Conservation (phyloP, 139 green algal genomes). For the Pleodorina starrii region DNA sequence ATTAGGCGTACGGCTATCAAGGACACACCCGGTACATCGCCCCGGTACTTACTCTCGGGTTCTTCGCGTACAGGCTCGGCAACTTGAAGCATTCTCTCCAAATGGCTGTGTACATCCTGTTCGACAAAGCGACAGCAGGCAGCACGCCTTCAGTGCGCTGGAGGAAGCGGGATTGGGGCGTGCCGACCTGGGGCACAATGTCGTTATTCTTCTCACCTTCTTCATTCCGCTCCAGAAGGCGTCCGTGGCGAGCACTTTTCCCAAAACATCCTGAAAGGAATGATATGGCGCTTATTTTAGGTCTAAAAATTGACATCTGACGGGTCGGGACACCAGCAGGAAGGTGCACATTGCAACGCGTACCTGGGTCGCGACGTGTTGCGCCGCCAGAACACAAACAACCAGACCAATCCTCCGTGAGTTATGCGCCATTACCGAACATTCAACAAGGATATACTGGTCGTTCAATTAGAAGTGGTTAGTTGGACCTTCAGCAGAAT, state of each 20-base stretch:
- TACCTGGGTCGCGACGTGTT: neutral
- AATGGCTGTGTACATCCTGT: neutral
- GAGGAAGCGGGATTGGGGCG: neutral
- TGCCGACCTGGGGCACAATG: neutral
- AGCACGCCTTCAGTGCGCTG: neutral
- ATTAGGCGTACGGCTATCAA: neutral
- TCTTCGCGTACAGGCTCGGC: neutral
- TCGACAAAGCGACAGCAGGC: neutral
- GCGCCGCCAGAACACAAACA: neutral
- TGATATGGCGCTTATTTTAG: no score
- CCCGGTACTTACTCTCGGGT: neutral
- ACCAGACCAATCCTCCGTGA: neutral
- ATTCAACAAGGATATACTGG: neutral
- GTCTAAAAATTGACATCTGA: neutral
- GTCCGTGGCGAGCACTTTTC: neutral
- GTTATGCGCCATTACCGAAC: neutral
- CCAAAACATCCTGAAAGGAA: neutral
- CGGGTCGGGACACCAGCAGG: neutral
- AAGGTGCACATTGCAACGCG: neutral
- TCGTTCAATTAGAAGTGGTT: no score
- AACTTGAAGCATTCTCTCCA: conserved; percentile 8
- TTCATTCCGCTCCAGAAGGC: neutral
- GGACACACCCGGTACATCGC: neutral
- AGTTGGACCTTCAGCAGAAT: no score
- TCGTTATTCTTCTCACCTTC: neutral